Evolutionary conservation across 192 early-diverging fungal species (phyloP), one percentile per base, ranked within the genome.

Genomic region (Geranomyces variabilis): DNA sequence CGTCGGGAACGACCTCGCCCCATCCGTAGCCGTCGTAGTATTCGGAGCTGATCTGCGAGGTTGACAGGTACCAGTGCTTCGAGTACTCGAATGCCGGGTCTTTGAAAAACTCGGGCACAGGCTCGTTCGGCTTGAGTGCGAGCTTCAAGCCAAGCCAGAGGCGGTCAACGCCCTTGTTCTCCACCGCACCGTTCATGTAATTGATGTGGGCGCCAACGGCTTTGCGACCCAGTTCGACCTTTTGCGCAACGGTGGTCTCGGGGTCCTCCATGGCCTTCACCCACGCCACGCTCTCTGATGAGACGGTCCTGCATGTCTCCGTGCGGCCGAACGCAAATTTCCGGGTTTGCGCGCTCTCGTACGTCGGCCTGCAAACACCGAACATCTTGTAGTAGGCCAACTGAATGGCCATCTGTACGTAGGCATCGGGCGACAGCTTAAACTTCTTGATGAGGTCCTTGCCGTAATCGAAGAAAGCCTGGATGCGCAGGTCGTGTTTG

Each of bases 311-410:
- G 77, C 91, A 90, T 8, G 94, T 95, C 77, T 99, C 97, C 28
- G 97, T 99, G 71, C 97, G 90, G 26, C 97, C 97, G 56, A 88
- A 94, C 46, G 87, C 88, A 84, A 92, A 99, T 82, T 92, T 93
- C 74, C 93, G 86, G 30, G 93, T 96, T 84, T 92, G 91, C 43
- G 92, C 94, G 70, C 89, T 89, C 80, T 99, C 97, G 79, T 99
- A 99, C 8, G 96, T 97, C 6, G 96, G 87, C 26, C 84, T 77
- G 57, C 77, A 87, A 14, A 76, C 76, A 33, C 93, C 93, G 71
- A 93, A 89, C 79, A 93, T 89, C 79, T 93, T 93, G 80, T 87
- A 95, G 83, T 98, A 96, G 19, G 94, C 97, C 31, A 97, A 84
- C 84, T 99, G 97, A 69, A 97, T 95, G 49, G 92, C 89, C 95